Percentiles rank a stretch among this genome's conserved stretches.
Conservation (phyloP, 2,329 filamentous ascomycete genomes). For the Sporothrix mexicana region DNA sequence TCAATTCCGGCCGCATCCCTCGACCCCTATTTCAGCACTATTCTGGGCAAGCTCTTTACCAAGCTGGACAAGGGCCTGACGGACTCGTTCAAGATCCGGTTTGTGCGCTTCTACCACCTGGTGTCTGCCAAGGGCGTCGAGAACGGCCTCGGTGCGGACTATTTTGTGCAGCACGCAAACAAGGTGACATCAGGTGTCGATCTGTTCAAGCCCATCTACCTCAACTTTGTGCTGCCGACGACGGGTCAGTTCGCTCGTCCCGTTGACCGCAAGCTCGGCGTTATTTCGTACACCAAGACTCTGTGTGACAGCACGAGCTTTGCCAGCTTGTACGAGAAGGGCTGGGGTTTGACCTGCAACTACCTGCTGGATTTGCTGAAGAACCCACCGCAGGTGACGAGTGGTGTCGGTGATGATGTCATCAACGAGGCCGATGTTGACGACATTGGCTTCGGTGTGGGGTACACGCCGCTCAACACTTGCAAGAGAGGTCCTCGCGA, state of each 20-base stretch:
- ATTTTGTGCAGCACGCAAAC: slow-evolving; percentile 86
- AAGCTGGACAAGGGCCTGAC: slow-evolving; percentile 70
- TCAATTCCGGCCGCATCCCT: slow-evolving; percentile 74
- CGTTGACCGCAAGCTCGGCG: slow-evolving; percentile 89
- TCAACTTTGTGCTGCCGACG: slow-evolving; percentile 82
- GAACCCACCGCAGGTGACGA: slow-evolving; percentile 75
- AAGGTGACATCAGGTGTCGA: slow-evolving; percentile 71
- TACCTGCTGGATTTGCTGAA: slow-evolving; percentile 87
- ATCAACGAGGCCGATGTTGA: slow-evolving; percentile 91
- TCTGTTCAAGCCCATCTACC: slow-evolving; percentile 80
- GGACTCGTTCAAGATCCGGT: slow-evolving; percentile 83
- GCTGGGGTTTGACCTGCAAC: slow-evolving; percentile 89
- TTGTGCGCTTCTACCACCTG: slow-evolving; percentile 94
- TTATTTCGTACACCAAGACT: slow-evolving; percentile 91
- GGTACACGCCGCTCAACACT: slow-evolving; percentile 91
- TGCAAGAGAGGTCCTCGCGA: slow-evolving; percentile 77
- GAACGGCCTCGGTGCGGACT: slow-evolving; percentile 86
- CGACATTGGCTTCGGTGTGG: slow-evolving; percentile 91
- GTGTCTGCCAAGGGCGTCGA: slow-evolving; percentile 76
- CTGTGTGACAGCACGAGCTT: slow-evolving; percentile 86
- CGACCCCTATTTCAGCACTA: slow-evolving; percentile 76
- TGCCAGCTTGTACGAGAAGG: slow-evolving; percentile 79
- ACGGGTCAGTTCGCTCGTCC: slow-evolving; percentile 88
- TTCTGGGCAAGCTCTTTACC: slow-evolving; percentile 83
- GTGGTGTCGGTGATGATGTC: slow-evolving; percentile 72